phyloP scores from a whole-genome alignment of 2,329 filamentous ascomycete genomes.

The Paraphoma chrysanthemicola region DNA sequence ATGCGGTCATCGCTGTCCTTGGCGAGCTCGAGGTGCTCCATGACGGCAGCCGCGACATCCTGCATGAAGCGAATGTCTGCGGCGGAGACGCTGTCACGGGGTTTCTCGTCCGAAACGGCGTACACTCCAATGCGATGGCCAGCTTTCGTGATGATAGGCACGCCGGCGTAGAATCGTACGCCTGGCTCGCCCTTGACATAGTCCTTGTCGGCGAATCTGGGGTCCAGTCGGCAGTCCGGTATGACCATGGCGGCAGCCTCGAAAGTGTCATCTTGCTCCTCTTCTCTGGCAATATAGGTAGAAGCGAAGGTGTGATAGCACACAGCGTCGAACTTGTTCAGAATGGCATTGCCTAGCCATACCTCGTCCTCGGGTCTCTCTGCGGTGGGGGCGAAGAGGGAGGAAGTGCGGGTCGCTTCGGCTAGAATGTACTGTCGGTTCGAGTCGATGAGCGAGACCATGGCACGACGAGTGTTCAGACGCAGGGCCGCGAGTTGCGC shows the following conservation, averaged over 20 bases:
- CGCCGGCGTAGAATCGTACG: conserved; percentile 43
- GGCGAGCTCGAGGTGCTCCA: conserved; percentile 41
- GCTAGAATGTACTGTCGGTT: conserved; percentile 47
- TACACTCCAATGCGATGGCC: conserved; percentile 42
- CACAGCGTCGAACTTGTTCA: conserved; percentile 36
- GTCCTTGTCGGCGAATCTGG: conserved; percentile 29
- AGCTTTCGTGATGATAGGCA: conserved; percentile 37
- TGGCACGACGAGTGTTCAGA: conserved; percentile 40
- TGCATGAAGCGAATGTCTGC: conserved; percentile 38
- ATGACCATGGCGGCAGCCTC: conserved; percentile 32
- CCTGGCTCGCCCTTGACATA: conserved; percentile 36
- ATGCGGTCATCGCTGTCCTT: conserved; percentile 33
- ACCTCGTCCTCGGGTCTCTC: conserved; percentile 31
- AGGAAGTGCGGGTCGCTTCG: conserved; percentile 47
- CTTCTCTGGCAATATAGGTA: conserved; percentile 29
- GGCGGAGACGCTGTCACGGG: conserved; percentile 29
- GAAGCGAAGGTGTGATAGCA: conserved; percentile 38
- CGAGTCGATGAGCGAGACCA: conserved; percentile 49
- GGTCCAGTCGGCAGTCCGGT: conserved; percentile 32
- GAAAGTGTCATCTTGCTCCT: conserved; percentile 22
- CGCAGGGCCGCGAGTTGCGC: conserved; percentile 45
- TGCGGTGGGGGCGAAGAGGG: conserved; percentile 35
- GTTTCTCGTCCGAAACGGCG: conserved; percentile 39
- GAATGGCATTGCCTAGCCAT: conserved; percentile 42
- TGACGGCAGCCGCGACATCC: conserved; percentile 38